Conservation (phyloP, 2,329 filamentous ascomycete genomes). For the Aspergillus udagawae region DNA sequence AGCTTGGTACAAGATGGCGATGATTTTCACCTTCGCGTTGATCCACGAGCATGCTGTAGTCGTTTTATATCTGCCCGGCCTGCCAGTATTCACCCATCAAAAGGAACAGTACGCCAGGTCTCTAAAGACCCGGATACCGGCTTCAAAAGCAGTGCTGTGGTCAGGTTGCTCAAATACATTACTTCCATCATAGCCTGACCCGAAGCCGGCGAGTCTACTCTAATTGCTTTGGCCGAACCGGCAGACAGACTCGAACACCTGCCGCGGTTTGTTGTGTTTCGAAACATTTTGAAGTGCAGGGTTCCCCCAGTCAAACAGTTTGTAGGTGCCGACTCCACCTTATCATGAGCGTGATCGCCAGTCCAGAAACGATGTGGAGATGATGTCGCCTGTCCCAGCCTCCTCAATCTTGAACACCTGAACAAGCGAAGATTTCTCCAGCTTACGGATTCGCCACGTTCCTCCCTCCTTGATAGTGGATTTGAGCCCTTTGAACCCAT, state of each 20-base stretch:
- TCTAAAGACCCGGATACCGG: not conserved
- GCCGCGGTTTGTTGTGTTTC: not conserved
- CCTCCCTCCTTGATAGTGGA: conserved; percentile 62
- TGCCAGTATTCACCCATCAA: not conserved
- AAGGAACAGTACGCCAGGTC: not conserved
- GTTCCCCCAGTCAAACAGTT: not conserved
- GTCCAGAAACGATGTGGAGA: conserved; percentile 72
- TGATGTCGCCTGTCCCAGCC: conserved; percentile 68
- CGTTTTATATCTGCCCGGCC: not conserved
- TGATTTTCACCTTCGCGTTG: not conserved
- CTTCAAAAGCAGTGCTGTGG: not conserved
- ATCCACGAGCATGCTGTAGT: not conserved
- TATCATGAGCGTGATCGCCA: conserved; percentile 50
- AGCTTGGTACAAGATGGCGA: not conserved
- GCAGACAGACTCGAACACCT: not conserved
- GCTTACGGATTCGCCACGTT: conserved; percentile 74
- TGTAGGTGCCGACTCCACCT: not conserved
- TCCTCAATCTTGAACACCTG: conserved; percentile 72
- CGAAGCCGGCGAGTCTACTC: not conserved
- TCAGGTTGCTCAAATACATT: not conserved
- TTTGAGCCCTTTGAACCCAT: conserved; percentile 52
- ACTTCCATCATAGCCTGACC: not conserved
- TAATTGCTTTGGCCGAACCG: not conserved
- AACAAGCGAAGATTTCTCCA: conserved; percentile 59
- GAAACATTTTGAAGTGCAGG: not conserved